These are phyloP conservation scores for Chlorella sp. DNA, from an alignment of 139 green algal species.

Conservation along the genomic window DNA sequence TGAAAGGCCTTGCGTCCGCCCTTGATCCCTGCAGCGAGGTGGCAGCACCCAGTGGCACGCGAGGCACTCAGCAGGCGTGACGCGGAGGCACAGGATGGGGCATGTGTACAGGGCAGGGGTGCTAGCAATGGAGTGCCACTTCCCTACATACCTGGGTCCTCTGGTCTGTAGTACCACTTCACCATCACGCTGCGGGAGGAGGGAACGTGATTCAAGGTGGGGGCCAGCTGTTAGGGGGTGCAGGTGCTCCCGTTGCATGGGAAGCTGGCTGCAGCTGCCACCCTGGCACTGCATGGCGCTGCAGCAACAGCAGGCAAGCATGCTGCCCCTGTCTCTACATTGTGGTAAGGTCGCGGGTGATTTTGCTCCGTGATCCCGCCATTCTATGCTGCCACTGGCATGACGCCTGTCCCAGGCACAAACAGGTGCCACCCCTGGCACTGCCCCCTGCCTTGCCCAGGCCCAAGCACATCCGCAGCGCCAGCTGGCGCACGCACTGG, in stretches of 20 bases:
- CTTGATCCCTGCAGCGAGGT: not conserved
- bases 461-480: too few species aligned
- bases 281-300: not conserved
- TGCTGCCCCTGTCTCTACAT: too few species aligned
- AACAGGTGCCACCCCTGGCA: not conserved
- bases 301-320: not conserved
- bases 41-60: not conserved
- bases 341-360: too few species aligned
- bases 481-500: not conserved
- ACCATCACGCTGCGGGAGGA: not conserved
- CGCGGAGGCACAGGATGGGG: not conserved
- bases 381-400: too few species aligned
- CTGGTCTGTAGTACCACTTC: conserved; percentile 18
- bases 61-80: not conserved
- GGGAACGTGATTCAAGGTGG: not conserved
- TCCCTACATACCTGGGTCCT: not conserved
- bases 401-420: not conserved
- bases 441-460: not conserved
- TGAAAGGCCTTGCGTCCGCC: conserved; percentile 12
- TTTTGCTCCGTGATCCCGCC: too few species aligned
- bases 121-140: not conserved
- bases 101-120: not conserved
- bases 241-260: not conserved
- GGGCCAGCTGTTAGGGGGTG: not conserved
- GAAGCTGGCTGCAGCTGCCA: not conserved